Evolutionary conservation across 2,329 filamentous ascomycete genomes (phyloP), one percentile per base, ranked within the genome.

Genomic region (Plenodomus biglobosus): DNA sequence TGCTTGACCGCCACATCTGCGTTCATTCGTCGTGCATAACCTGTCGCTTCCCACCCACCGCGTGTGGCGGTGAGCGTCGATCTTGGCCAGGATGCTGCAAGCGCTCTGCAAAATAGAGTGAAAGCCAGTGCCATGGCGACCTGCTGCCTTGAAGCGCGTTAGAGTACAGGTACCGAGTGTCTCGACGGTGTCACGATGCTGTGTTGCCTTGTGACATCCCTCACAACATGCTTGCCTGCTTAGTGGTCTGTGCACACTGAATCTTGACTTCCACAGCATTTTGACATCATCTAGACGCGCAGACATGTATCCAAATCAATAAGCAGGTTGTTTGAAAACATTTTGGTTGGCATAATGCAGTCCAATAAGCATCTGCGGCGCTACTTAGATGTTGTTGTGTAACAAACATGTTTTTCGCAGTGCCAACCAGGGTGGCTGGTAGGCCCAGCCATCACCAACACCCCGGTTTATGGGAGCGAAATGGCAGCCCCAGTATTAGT

Each of bases 361-460:
- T 39, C 44, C n/a, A 40, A 54, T 50, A 53, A 54, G 46, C 43
- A 48, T 40, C 30, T 21, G 42, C 38, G 37, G 46, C 48, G 49
- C 49, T 45, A 55, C 50, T 45, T 52, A 38, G 42, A 51, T 49
- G 53, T 55, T 61, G 36, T 38, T 48, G 53, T 58, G 50, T 58
- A 41, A 58, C 54, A 62, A 64, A 56, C 60, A 60, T 58, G 57
- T 48, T 62, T 62, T 55, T 46, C 37, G 18, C 30, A 42, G 42
- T 54, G 41, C 45, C 58, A 59, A 49, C 53, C 49, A 55, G 53
- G 35, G 21, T 30, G 27, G 37, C 27, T 32, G 27, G 27, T 32
- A 32, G 8, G 27, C 27, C 27, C 27, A 32, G 38, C 42, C 46
- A 43, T 54, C 58, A 61, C 52, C 58, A 32, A 32, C 58, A 38